These are phyloP conservation scores for Saksenaea vasiformis DNA, from an alignment of 371 early-diverging fungal species.

Conservation along the genomic window DNA sequence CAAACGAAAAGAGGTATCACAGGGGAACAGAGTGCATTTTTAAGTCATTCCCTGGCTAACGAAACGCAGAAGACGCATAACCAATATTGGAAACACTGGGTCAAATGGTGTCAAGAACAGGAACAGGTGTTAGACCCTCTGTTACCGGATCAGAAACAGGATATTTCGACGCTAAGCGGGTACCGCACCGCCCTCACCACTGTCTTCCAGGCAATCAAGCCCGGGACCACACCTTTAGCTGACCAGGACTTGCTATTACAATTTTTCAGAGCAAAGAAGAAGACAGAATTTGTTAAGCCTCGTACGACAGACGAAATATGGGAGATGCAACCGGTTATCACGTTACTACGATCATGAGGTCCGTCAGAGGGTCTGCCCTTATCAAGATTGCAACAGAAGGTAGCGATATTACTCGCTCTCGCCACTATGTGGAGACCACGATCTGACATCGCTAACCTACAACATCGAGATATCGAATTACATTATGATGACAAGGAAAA, in stretches of 20 bases:
- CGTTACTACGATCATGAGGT: background rate
- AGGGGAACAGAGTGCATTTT: background rate
- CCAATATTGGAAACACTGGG: slow-evolving; percentile 12
- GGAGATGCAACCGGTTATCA: background rate
- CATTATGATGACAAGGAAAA: background rate
- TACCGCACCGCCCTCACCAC: background rate
- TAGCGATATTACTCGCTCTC: slow-evolving; percentile 8
- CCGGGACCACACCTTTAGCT: background rate
- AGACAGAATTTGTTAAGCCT: background rate
- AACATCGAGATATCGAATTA: slow-evolving; percentile 12
- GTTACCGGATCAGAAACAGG: too few relatives aligned
- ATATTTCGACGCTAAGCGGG: background rate
- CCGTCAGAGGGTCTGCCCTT: background rate
- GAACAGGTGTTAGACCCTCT: background rate
- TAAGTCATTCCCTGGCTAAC: background rate
- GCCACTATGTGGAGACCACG: slow-evolving; percentile 23
- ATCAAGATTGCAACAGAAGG: slow-evolving; percentile 20
- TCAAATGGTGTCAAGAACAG: background rate
- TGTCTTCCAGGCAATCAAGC: background rate
- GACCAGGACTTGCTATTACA: background rate
- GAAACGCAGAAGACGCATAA: slow-evolving; percentile 14
- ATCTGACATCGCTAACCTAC: slow-evolving; percentile 17
- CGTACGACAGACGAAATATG: background rate
- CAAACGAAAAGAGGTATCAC: slow-evolving; percentile 7
- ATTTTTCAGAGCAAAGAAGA: background rate